Base-by-base conservation (phyloP, 2,329 filamentous ascomycete species). In the Neofusicoccum cordaticola region DNA sequence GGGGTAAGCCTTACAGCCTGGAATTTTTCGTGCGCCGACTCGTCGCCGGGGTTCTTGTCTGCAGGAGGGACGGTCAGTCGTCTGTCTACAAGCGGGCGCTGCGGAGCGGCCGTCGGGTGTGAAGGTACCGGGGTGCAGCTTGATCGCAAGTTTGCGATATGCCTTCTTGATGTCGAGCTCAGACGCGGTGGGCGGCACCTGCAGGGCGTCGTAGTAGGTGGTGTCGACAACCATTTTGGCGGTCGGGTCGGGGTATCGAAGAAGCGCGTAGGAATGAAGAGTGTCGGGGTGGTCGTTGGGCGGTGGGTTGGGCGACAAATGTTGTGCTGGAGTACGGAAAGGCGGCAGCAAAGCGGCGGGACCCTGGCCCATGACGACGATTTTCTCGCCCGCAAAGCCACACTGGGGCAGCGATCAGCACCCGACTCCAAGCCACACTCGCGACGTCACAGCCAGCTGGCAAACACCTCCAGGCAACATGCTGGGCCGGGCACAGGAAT, bases 11-110 rank as follows among this genome's bases (percentile, higher is more conserved):
- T 66, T 80, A 96, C 93, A 66, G 87, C 88, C 81, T 99, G 95
- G 80, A 99, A 99, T 78, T 93, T 94, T 74, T 89, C 91, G 80
- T 97, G 92, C 42, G 95, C 95, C 27, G 90, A 92, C 69, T 95
- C 93, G 77, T 99, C 95, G 73, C 93, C 92, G 65, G 94, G 95
- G 79, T 99, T 99, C 84, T 99, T 99, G 82, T 99, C 95, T 92
- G 75, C 64, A 60, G 62, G 37, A 44, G 64, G 27, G 13, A 17
- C 65, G 15, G 64, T 42, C 47, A 52, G 42, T 58, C 45, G 11
- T 4, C 9, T 1, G 15, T 62, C 35, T 69, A 68, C 47, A 8
- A n/a, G 15, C 41, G 48, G n/a, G 27, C 39, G 39, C 13, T 4
- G 1, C 1, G 53, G 19, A 53, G 53, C 51, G 61, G 15, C 34